Base-by-base conservation (phyloP, 371 early-diverging fungal genomes). In the Fennellomyces sp. region DNA sequence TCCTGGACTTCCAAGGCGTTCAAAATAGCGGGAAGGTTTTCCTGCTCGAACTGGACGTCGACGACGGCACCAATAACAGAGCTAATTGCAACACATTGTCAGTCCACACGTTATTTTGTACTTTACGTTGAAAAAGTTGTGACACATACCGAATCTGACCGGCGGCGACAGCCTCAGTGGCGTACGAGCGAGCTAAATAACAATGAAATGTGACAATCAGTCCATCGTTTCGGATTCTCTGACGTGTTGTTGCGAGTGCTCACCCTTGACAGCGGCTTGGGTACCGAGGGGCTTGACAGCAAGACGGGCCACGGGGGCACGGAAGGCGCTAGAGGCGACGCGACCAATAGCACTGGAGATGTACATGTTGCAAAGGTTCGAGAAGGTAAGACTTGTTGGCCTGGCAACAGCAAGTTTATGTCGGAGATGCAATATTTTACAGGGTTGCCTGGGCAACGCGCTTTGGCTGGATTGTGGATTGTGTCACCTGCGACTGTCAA, bases 11-110 rank as follows among this genome's bases (percentile, higher is more conserved):
- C 97, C 36, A 97, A 90, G 54, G 97, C 96, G 88, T 97, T 97
- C 72, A 96, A 87, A 77, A 97, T 96, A 59, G 95, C 88, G 50
- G 97, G 98, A 52, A 97, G 88, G 75, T 82, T 87, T 47, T 93
- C 93, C 73, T 91, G 85, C 65, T 93, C 94, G 80, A 96, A 97
- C 83, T 96, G 97, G 54, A 97, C 97, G 70, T 97, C 97, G 68
- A 97, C 97, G 74, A 97, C 97, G 84, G 97, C 97, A 88, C 98
- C 98, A 82, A 97, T 97, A 68, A 97, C 69, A 45, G 69, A 72
- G 62, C 72, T 75, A 58, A 19, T 23, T 31, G 15, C 3, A 39
- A n/a, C 23, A 30, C n/a, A n/a, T n/a, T n/a, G n/a, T n/a, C n/a
- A n/a, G n/a, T n/a, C n/a, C n/a, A n/a, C n/a, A n/a, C n/a, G n/a